These are phyloP conservation scores for Butyriboletus loyo DNA, from an alignment of 768 basidiomycete genomes.

Conservation along the genomic window DNA sequence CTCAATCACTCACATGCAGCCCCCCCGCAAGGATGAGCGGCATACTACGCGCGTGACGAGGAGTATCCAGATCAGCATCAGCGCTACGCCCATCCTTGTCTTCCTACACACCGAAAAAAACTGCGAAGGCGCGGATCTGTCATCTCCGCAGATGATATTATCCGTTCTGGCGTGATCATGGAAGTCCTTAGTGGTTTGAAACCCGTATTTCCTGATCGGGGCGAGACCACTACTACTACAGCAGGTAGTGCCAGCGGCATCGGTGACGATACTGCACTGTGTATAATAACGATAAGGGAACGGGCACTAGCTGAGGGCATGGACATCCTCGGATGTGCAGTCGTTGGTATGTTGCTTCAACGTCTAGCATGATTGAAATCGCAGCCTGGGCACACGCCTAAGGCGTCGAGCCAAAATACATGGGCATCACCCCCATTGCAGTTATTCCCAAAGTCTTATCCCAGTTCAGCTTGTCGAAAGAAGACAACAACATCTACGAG, in stretches of 20 bases:
- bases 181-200: constrained; percentile 79
- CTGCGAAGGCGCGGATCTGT: constrained; percentile 62
- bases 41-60: too few relatives aligned
- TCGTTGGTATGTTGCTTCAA: constrained; percentile 56
- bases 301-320: constrained; percentile 74
- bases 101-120: too few relatives aligned
- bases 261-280: constrained; percentile 89
- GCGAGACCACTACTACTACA: constrained; percentile 57
- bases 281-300: constrained; percentile 76
- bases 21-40: too few relatives aligned
- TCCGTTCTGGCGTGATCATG: constrained; percentile 76
- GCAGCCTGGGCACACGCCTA: neutral
- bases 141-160: constrained; percentile 80
- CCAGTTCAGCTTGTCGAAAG: constrained; percentile 60
- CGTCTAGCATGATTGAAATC: neutral
- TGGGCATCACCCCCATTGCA: constrained; percentile 73
- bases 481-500: constrained; percentile 77
- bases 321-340: constrained; percentile 65
- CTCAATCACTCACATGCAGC: too few relatives aligned
- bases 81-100: too few relatives aligned
- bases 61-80: too few relatives aligned
- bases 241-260: constrained; percentile 87
- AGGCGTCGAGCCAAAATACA: constrained; percentile 76
- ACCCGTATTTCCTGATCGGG: constrained; percentile 85
- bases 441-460: constrained; percentile 70